Evolutionary conservation across 2,329 filamentous ascomycete species (phyloP).

Genomic region (Nothophoma quercina): DNA sequence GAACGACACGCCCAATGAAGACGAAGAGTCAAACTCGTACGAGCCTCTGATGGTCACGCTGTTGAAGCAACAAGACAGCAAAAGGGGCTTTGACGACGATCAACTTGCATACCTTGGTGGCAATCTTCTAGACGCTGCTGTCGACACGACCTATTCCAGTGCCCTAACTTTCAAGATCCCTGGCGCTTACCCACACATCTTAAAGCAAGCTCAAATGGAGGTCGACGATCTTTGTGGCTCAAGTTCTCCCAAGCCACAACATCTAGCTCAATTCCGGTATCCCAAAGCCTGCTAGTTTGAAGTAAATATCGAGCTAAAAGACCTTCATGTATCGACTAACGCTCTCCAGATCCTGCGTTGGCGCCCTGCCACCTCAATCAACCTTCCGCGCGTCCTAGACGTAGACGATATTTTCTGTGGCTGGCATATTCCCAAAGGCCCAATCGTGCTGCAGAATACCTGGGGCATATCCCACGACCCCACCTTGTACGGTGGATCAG

Average conservation of each 20-base stretch:
- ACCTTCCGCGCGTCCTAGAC: too few relatives aligned
- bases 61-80: not conserved
- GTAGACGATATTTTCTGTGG: too few relatives aligned
- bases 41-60: not conserved
- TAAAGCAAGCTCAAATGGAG: constrained; percentile 22
- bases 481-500: too few relatives aligned
- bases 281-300: constrained; percentile 21
- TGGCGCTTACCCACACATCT: constrained; percentile 15
- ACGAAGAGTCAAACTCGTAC: too few relatives aligned
- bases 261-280: constrained; percentile 35
- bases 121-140: constrained; percentile 25
- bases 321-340: too few relatives aligned
- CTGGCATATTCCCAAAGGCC: too few relatives aligned
- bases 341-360: constrained; percentile 44
- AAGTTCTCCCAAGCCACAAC: constrained; percentile 26
- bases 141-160: constrained; percentile 26
- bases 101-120: constrained; percentile 28
- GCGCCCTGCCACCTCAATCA: constrained; percentile 48
- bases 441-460: too few relatives aligned
- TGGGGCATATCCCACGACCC: too few relatives aligned
- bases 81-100: constrained; percentile 11
- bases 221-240: constrained; percentile 24
- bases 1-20: too few relatives aligned
- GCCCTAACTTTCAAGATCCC: constrained; percentile 19
- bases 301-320: too few relatives aligned